Evolutionary conservation across 2,329 filamentous ascomycete species (phyloP), one percentile per base, ranked within the genome.

Genomic region (Xylariaceae sp.): DNA sequence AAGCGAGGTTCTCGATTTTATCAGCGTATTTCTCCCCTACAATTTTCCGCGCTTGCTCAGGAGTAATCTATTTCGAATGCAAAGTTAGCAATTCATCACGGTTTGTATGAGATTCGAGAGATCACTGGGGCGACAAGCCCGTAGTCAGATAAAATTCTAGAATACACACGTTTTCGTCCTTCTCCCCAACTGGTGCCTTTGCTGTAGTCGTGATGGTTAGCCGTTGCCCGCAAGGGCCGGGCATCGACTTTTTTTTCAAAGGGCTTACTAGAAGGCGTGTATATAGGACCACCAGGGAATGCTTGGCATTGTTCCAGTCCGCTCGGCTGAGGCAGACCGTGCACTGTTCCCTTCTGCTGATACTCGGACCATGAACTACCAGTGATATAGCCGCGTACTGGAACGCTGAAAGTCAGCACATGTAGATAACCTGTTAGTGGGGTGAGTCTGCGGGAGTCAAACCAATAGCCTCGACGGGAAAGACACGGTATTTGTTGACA

Each of bases 291-390:
- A 45, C 74, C 72, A 44, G 84, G 82, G 60, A 95, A 81, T 57
- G 80, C 80, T 69, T 87, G 77, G 64, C 84, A 89, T 70, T 88
- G 86, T 66, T 78, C 72, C 60, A 96, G 73, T 1, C 88, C 89
- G 3, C 76, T 71, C 1, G 86, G 81, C 61, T 90, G 77, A 12
- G 78, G 67, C 62, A 91, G 85, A 27, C 89, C 89, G 72, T 95
- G 89, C 12, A 95, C 87, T 1, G 89, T 95, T 50, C 88, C 87
- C 26, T 73, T 77, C 61, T 80, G 78, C 68, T 82, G 74, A 74
- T 94, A 80, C 74, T 95, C 90, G 40, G 78, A 78, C 87, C 89
- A 95, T 0, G 88, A 90, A 45, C 84, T 88, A 43, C 91, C 91
- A 4, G 91, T 91, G 68, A 96, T 84, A 74, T 95, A 95, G 62